phyloP scores from a whole-genome alignment of 371 early-diverging fungal species.

The Rhizopus sp. region DNA sequence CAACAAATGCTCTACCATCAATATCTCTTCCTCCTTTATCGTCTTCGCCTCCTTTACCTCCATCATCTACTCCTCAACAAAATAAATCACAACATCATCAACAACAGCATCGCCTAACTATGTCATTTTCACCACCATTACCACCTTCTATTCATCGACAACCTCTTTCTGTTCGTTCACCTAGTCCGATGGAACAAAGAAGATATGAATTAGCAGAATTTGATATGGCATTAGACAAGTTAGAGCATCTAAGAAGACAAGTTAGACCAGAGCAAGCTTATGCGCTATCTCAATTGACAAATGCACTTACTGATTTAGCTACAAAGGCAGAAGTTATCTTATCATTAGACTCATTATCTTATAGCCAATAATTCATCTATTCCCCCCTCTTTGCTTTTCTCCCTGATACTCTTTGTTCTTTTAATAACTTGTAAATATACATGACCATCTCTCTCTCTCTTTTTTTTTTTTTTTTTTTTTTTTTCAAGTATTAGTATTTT shows the following conservation, averaged over 20 bases:
- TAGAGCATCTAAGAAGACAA: conserved; percentile 34
- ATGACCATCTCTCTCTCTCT: background rate
- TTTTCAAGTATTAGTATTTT: too few relatives aligned
- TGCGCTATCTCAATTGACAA: conserved; percentile 33
- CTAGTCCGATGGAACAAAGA: background rate
- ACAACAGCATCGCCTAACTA: conserved; percentile 7
- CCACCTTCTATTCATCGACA: conserved; percentile 8
- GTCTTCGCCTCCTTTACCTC: conserved; percentile 16
- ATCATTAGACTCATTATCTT: conserved; percentile 32
- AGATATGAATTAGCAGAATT: conserved; percentile 31
- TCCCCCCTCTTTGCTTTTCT: background rate
- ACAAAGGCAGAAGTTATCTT: conserved; percentile 32
- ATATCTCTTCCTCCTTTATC: conserved; percentile 25
- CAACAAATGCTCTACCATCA: conserved; percentile 9
- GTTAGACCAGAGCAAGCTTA: conserved; percentile 37
- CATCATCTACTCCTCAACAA: conserved; percentile 12
- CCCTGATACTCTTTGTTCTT: background rate
- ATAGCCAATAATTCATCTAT: conserved; percentile 17
- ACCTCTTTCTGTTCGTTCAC: conserved; percentile 6
- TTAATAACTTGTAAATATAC: background rate
- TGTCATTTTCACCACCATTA: conserved; percentile 13
- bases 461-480: too few relatives aligned
- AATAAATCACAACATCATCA: conserved; percentile 3
- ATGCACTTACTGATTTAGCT: conserved; percentile 28
- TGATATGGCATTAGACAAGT: conserved; percentile 25